These are phyloP conservation scores for Roridomyces roridus DNA, from an alignment of 768 basidiomycete species.

Conservation along the genomic window DNA sequence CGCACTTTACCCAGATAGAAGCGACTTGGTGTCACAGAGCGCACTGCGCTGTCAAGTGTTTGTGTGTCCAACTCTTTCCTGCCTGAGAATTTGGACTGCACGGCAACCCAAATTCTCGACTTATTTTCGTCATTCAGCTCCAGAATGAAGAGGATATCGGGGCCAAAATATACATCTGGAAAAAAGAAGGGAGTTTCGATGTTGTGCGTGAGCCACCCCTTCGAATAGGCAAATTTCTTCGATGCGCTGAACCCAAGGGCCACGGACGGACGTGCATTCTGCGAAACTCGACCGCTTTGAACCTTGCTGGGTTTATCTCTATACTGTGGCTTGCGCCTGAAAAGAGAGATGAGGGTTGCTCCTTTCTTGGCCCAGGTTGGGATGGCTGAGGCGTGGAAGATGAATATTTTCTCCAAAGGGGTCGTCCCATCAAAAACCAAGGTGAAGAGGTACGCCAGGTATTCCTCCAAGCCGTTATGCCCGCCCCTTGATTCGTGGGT, in stretches of 20 bases:
- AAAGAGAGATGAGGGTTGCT: constrained; percentile 5
- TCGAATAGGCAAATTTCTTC: not conserved
- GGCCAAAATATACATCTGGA: not conserved
- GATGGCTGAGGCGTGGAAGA: not conserved
- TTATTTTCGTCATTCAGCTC: not conserved
- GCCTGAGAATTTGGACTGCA: not conserved
- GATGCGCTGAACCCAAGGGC: not conserved
- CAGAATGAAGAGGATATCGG: not conserved
- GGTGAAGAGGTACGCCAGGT: constrained; percentile 40
- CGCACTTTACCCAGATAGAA: no score
- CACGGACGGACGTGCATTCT: not conserved
- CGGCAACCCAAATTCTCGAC: constrained; percentile 1
- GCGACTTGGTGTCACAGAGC: not conserved
- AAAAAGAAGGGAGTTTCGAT: not conserved
- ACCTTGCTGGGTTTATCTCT: not conserved
- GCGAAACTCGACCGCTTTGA: not conserved
- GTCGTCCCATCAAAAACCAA: not conserved
- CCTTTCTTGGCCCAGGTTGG: not conserved
- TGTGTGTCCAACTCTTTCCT: not conserved
- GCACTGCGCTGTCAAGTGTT: not conserved
- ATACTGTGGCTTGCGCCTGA: no score
- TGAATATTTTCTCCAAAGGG: constrained; percentile 1
- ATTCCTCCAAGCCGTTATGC: constrained; percentile 57
- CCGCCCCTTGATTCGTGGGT: no score
- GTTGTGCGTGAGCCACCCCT: not conserved